phyloP scores from a whole-genome alignment of 371 early-diverging fungal species.

The Syncephalastrum racemosum region DNA sequence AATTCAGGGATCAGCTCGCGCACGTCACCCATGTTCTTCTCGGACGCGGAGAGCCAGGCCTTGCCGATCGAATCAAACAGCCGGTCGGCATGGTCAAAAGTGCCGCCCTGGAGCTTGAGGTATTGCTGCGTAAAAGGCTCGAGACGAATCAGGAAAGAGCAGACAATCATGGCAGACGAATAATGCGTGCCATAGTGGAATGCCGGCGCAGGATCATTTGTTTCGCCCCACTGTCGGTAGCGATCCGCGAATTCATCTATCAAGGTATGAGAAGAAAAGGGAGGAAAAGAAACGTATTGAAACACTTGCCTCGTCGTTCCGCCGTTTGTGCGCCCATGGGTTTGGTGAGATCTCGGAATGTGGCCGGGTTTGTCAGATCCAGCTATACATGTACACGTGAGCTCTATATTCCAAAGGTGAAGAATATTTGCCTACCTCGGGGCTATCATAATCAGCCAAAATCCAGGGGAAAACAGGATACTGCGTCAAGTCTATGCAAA shows the following conservation, averaged over 20 bases:
- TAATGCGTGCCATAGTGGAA: constrained; percentile 94
- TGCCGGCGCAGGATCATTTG: constrained; percentile 67
- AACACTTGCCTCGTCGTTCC: constrained; percentile 55
- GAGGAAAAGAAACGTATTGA: not conserved
- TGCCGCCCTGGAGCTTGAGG: constrained; percentile 79
- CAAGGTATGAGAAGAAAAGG: not conserved
- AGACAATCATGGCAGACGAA: constrained; percentile 83
- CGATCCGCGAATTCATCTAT: constrained; percentile 54
- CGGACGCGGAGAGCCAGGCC: constrained; percentile 69
- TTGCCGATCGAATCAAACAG: constrained; percentile 67
- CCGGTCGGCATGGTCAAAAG: constrained; percentile 86
- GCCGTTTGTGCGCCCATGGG: constrained; percentile 85
- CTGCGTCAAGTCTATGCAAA: constrained; percentile 54
- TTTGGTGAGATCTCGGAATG: constrained; percentile 81
- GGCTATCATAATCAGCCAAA: constrained; percentile 67
- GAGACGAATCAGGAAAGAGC: constrained; percentile 80
- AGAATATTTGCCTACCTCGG: constrained; percentile 29
- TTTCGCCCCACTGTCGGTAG: constrained; percentile 70
- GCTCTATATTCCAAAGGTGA: not conserved
- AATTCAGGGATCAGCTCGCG: constrained; percentile 90
- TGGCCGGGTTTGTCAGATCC: constrained; percentile 67
- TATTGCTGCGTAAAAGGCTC: constrained; percentile 86
- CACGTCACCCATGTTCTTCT: constrained; percentile 80
- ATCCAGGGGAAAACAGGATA: constrained; percentile 81
- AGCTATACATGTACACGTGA: constrained; percentile 25